Percentiles rank a stretch among this genome's conserved stretches.
phyloP scores from a whole-genome alignment of 2,329 filamentous ascomycete species.

The Arthrinium puccinioides region DNA sequence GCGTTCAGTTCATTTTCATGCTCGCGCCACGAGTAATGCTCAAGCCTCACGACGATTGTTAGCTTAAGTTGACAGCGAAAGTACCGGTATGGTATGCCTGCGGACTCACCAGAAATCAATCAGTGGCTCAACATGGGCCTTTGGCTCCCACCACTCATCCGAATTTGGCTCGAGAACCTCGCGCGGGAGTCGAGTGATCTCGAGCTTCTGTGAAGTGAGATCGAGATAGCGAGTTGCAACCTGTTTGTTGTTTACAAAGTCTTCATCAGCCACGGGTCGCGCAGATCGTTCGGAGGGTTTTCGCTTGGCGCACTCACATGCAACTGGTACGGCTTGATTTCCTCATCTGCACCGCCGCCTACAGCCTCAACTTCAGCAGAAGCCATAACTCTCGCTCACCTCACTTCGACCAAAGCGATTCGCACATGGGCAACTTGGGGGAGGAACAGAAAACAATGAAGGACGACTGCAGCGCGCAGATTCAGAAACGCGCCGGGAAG shows the following conservation, averaged over 20 bases:
- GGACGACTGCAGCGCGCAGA: too few species aligned
- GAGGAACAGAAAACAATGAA: too few species aligned
- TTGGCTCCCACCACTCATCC: constrained; percentile 51
- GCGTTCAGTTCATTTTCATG: constrained; percentile 54
- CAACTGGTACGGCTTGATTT: constrained; percentile 48
- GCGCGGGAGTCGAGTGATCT: constrained; percentile 57
- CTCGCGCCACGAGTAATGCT: constrained; percentile 57
- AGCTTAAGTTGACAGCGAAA: background rate
- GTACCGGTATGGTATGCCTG: background rate
- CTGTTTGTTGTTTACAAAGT: constrained; percentile 28
- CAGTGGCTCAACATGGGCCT: constrained; percentile 54
- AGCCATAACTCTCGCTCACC: constrained; percentile 12
- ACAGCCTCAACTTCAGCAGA: constrained; percentile 17
- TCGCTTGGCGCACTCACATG: constrained; percentile 36
- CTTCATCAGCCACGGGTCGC: background rate
- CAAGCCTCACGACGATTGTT: constrained; percentile 41
- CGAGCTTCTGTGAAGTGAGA: constrained; percentile 59
- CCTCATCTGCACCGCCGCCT: constrained; percentile 23
- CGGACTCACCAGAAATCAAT: constrained; percentile 54
- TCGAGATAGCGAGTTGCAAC: constrained; percentile 61
- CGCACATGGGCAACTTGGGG: too few species aligned
- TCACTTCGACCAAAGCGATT: constrained; percentile 7
- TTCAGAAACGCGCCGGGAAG: background rate
- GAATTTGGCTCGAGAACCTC: constrained; percentile 42
- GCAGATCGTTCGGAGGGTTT: background rate